A percentile compares a stretch with the other conserved stretches of the same genome.
Evolutionary conservation across 768 basidiomycete species (phyloP).

Genomic region (Podaxis sp.): DNA sequence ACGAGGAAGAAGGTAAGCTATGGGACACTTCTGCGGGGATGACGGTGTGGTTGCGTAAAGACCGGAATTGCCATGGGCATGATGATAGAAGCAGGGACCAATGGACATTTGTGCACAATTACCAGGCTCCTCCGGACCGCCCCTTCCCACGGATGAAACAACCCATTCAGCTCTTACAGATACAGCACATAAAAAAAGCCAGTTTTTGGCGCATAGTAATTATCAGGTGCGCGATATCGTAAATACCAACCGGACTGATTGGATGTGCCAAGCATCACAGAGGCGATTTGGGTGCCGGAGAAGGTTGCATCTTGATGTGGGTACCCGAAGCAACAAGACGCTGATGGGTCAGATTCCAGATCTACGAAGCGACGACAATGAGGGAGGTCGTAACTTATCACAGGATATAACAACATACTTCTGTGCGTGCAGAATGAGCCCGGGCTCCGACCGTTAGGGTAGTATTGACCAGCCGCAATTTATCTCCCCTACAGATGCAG

Average conservation of each 20-base stretch:
- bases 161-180: too few relatives aligned
- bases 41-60: background rate
- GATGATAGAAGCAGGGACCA: background rate
- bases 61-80: background rate
- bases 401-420: constrained; percentile 26
- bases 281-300: constrained; percentile 26
- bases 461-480: constrained; percentile 46
- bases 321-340: constrained; percentile 51
- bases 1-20: background rate
- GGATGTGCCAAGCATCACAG: constrained; percentile 12
- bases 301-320: constrained; percentile 52
- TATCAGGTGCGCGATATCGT: background rate
- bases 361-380: constrained; percentile 26
- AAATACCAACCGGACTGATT: background rate
- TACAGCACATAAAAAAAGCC: too few relatives aligned
- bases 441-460: constrained; percentile 47
- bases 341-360: constrained; percentile 51
- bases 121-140: too few relatives aligned
- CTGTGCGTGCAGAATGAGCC: constrained; percentile 42
- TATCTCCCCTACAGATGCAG: constrained; percentile 37
- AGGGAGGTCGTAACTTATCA: background rate
- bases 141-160: too few relatives aligned
- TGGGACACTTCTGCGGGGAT: too few relatives aligned
- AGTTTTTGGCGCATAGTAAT: background rate
- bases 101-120: background rate